Base-by-base conservation (phyloP, 2,329 filamentous ascomycete species). In the Xylaria hypoxylon region DNA sequence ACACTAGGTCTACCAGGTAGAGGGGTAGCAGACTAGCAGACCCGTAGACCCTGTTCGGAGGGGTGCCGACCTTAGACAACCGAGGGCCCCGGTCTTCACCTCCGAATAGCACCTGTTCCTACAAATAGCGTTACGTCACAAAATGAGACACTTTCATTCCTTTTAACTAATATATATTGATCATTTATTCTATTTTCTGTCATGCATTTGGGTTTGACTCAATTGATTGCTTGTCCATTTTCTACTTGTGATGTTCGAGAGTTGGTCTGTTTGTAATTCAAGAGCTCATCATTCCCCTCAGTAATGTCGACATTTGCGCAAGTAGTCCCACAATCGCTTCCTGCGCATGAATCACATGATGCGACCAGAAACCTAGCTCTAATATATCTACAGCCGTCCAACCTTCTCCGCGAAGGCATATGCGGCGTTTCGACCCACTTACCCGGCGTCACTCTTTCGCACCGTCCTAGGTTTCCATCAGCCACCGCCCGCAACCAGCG, bases 381-480 rank as follows among this genome's bases (percentile, higher is more conserved):
- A 60, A 71, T 65, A 63, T 35, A 62, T 50, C 31, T 65, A 71
- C 68, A 89, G 86, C 58, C 86, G 86, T 75, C 76, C 84, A 44
- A 82, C 82, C 11, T 89, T 88, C 77, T 85, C 84, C 26, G 83
- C 85, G 15, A 81, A 83, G 48, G 81, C 82, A 19, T 91, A 90
- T 72, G 87, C 88, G 42, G 80, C 86, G 26, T 86, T 88, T 74
- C 83, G 88, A 17, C 88, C 88, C 17, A 79, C 80, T 28, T 91
- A 90, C 74, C 87, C 87, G 6, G 74, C 81, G 8, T 79, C 78
- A 22, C 79, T 90, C 33, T 89, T 85, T 77, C 80, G 81, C 58
- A 83, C 79, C 19, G 77, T 90, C 10, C 80, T 90, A 13, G 73
- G 75, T 24, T 89, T 86, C 75, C 86, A 90, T 75, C 78, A 80